phyloP scores from a whole-genome alignment of 768 basidiomycete genomes.

The Suillus paluster region DNA sequence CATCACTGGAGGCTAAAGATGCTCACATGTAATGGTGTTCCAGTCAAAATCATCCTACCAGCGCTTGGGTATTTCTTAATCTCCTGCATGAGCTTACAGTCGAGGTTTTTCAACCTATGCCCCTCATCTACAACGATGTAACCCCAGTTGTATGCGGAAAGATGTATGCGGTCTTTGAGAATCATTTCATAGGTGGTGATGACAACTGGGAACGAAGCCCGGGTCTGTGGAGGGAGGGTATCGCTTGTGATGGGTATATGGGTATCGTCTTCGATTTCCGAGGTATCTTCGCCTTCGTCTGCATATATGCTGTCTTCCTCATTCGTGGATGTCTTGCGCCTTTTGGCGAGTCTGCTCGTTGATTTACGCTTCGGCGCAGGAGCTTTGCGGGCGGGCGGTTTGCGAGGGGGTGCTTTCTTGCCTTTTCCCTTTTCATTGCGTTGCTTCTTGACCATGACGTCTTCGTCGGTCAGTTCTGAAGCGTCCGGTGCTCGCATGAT shows the following conservation, averaged over 20 bases:
- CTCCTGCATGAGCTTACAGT: constrained; percentile 88
- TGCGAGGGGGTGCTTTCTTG: constrained; percentile 15
- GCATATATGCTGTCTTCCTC: constrained; percentile 2
- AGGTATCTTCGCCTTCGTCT: constrained; percentile 24
- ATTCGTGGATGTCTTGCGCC: constrained; percentile 21
- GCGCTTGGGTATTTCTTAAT: constrained; percentile 86
- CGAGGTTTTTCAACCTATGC: constrained; percentile 92
- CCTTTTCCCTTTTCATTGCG: constrained; percentile 22
- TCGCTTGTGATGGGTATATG: constrained; percentile 24
- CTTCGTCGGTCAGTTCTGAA: constrained; percentile 27
- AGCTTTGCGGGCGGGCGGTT: constrained; percentile 10
- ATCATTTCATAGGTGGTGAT: constrained; percentile 94
- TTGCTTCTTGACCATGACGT: constrained; percentile 26
- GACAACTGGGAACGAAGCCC: constrained; percentile 69
- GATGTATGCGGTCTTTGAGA: constrained; percentile 76
- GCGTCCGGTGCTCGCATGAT: constrained; percentile 47
- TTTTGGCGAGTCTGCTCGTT: constrained; percentile 20
- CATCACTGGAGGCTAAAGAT: not conserved
- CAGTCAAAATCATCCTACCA: constrained; percentile 92
- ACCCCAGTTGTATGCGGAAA: constrained; percentile 74
- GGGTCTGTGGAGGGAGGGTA: constrained; percentile 22
- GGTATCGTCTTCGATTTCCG: constrained; percentile 15
- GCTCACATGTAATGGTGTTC: constrained; percentile 92
- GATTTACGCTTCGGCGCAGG: constrained; percentile 17
- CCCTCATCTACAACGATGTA: constrained; percentile 98